These are phyloP conservation scores for Plenodomus lindquistii DNA, from an alignment of 2,329 filamentous ascomycete species.

Conservation along the genomic window DNA sequence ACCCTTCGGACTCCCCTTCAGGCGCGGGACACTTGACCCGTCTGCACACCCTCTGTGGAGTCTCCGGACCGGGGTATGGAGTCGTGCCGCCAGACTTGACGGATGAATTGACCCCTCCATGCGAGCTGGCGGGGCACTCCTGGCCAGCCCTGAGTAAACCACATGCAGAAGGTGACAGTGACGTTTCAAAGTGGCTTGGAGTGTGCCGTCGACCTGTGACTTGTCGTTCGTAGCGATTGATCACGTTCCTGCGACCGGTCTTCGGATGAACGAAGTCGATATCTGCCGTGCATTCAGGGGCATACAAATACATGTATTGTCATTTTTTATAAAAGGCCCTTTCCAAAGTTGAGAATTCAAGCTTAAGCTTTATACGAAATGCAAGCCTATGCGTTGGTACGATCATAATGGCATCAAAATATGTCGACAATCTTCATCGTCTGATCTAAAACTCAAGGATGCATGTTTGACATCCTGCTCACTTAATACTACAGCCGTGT, in stretches of 20 bases:
- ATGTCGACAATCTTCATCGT: no score
- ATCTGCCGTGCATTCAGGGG: background rate
- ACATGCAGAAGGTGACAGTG: slow-evolving; percentile 37
- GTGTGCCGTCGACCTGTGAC: background rate
- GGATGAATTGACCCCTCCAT: slow-evolving; percentile 29
- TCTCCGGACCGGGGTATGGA: slow-evolving; percentile 21
- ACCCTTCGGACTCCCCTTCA: slow-evolving; percentile 9
- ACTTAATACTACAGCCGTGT: no score
- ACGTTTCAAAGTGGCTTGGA: slow-evolving; percentile 9
- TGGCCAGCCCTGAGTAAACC: slow-evolving; percentile 12
- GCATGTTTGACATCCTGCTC: no score
- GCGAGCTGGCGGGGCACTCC: slow-evolving; percentile 25
- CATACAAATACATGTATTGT: no score
- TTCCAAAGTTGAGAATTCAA: background rate
- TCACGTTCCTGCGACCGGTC: background rate
- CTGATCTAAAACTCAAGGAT: no score
- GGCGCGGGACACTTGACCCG: slow-evolving; percentile 29
- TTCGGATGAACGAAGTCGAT: background rate
- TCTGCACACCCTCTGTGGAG: slow-evolving; percentile 22
- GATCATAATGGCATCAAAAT: no score
- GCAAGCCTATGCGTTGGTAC: no score
- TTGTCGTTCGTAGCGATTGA: background rate
- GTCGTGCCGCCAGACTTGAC: slow-evolving; percentile 22
- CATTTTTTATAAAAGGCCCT: background rate
- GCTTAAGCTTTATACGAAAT: no score